Conservation (phyloP, 2,329 filamentous ascomycete species). For the Westerdykella aurantiaca region DNA sequence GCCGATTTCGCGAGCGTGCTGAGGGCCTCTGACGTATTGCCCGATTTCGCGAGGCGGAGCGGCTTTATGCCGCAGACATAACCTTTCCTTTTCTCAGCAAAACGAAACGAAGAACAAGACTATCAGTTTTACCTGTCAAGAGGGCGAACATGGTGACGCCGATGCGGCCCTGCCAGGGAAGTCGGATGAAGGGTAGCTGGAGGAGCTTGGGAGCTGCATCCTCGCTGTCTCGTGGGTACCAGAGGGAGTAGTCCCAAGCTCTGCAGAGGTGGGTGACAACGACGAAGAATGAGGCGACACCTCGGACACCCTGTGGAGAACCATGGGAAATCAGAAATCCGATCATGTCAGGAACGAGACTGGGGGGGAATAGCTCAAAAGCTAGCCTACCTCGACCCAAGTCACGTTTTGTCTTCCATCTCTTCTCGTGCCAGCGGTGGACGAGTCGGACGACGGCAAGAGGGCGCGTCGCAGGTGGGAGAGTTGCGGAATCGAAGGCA, state of each 20-base stretch:
- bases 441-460: constrained; percentile 6
- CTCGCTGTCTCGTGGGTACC: constrained; percentile 43
- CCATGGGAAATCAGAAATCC: constrained; percentile 4
- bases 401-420: constrained; percentile 36
- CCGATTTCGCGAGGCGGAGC: constrained; percentile 46
- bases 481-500: constrained; percentile 24
- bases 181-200: constrained; percentile 50
- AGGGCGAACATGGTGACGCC: constrained; percentile 54
- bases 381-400: constrained; percentile 36
- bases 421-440: constrained; percentile 16
- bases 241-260: constrained; percentile 49
- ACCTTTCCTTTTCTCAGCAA: too few species aligned
- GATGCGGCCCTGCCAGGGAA: constrained; percentile 51
- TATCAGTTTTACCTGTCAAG: too few species aligned
- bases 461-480: constrained; percentile 22
- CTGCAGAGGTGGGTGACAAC: constrained; percentile 49
- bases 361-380: background rate
- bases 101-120: too few species aligned
- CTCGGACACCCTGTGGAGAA: constrained; percentile 43
- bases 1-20: constrained; percentile 48
- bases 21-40: constrained; percentile 42
- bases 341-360: background rate
- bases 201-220: constrained; percentile 42
- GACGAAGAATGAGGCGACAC: constrained; percentile 50
- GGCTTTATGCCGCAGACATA: constrained; percentile 54